Base-by-base conservation (phyloP, 2,329 filamentous ascomycete genomes). In the Exophiala sp. region DNA sequence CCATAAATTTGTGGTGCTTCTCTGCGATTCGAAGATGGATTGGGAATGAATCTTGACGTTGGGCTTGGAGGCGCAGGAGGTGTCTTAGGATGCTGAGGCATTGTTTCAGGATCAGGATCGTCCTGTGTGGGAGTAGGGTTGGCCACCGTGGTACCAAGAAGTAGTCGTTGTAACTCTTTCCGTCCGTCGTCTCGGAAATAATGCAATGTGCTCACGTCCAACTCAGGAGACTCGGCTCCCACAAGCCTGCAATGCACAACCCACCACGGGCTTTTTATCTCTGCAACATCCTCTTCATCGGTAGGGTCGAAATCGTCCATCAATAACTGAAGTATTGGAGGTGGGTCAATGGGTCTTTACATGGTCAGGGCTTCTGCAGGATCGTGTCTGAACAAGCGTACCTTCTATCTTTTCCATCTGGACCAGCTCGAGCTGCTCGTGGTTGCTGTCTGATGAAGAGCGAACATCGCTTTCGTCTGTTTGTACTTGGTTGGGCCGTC, bases 371-470 rank as follows among this genome's bases (percentile, higher is more conserved):
- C n/a, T 75, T 60, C 38, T 12, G 72, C 20, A 71, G 71, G 71
- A 16, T 72, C 20, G 6, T 8, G 16, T 20, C 18, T n/a, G 72
- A 52, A 75, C 72, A 20, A 75, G 66, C 5, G 14, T 71, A 69
- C 49, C 74, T 72, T 47, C 75, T 69, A 51, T 75, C 74, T 55
- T 74, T 68, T 49, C 77, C 74, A 34, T 74, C 73, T 33, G 73
- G 71, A 12, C 73, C 74, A 32, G 75, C 74, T 53, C 75, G 69
- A 39, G 73, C 74, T 16, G 72, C 73, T 21, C 72, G 62, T 32
- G 75, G 75, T 41, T 78, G 74, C 58, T 78, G 74, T 40, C 75
- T 69, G 24, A 77, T 69, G 40, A 71, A 69, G 6, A 77, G 66
- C 35, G 66, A 67, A 57, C 71, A 72, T 8, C 73, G 66, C 12